Evolutionary conservation across 2,329 filamentous ascomycete genomes (phyloP).

Genomic region (Neopestalotiopsis sp.): DNA sequence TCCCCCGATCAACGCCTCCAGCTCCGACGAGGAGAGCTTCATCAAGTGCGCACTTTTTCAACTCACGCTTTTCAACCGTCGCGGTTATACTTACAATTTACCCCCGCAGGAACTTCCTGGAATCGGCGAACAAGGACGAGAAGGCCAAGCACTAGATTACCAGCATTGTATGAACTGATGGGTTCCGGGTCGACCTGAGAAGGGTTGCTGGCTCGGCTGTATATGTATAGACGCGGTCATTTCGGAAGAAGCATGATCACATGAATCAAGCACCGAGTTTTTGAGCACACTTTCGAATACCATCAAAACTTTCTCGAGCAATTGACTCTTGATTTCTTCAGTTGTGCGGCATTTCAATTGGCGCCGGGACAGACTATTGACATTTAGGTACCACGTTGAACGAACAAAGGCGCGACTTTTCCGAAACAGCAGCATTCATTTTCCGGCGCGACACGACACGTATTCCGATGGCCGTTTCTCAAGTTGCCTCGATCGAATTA

Average conservation of each 20-base stretch:
- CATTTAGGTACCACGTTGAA: not conserved
- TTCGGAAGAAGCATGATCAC: conserved; percentile 16
- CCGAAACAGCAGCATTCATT: not conserved
- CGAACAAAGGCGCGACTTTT: not conserved
- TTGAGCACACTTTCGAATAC: conserved; percentile 1
- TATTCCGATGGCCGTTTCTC: too few relatives aligned
- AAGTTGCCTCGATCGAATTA: too few relatives aligned
- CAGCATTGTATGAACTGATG: conserved; percentile 15
- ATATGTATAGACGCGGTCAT: conserved; percentile 21
- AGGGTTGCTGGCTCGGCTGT: conserved; percentile 17
- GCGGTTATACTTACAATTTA: conserved; percentile 22
- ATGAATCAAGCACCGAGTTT: conserved; percentile 14
- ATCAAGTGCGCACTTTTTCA: conserved; percentile 58
- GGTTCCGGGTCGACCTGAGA: conserved; percentile 14
- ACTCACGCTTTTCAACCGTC: conserved; percentile 23
- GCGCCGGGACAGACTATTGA: not conserved
- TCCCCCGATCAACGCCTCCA: conserved; percentile 66
- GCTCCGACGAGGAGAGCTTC: conserved; percentile 67
- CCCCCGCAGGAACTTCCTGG: conserved; percentile 50
- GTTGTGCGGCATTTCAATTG: not conserved
- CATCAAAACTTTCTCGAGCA: not conserved
- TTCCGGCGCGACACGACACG: too few relatives aligned
- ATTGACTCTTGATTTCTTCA: not conserved
- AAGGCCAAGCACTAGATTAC: conserved; percentile 47
- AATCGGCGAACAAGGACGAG: conserved; percentile 45